Evolutionary conservation across 768 basidiomycete genomes (phyloP), one percentile per base, ranked within the genome.

Genomic region (Pulveroboletus frians): DNA sequence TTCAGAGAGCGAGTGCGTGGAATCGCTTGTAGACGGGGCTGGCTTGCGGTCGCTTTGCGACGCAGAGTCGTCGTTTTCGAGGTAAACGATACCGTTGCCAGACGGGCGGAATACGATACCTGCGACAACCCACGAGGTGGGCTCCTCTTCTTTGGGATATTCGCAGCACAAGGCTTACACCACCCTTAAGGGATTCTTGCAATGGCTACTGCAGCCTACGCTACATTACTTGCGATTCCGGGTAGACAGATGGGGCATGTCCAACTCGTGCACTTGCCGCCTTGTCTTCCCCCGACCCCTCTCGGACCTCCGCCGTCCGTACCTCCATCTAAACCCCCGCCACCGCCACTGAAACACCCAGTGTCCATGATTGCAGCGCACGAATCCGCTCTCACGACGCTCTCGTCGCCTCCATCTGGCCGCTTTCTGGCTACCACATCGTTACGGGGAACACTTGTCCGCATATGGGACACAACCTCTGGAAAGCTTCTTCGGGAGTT

Each of bases 161-260:
- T 38, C 18, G 49, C 41, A 23, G 54, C 39, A 34, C 23, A 11
- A 20, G 9, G 26, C 46, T 56, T 14, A 55, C 18, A 15, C 36
- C 15, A 18, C n/a, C 34, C 20, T 32, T 43, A 79, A 83, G 92
- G 92, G 39, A 73, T 93, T 47, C 73, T 92, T 45, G 81, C 89
- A 9, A 74, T 95, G 53, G 89, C 92, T 13, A 88, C 87, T 10
- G 84, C 79, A 21, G 71, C 85, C 13, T 76, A 84, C 56, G 78
- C 92, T 20, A 92, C 92, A 1, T 64, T 94, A n/a, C 76, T 95
- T 15, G 86, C 80, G 1, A 87, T 91, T 50, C 88, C 92, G 35
- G 92, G 89, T 9, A 80, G 83, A 37, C 90, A 94, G 65, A 76
- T 80, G 51, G 92, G 92, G 1, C 92, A 95, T 66, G 88, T 94